phyloP scores from a whole-genome alignment of 257 asterid genomes.

The Lavandula angustifolia region DNA sequence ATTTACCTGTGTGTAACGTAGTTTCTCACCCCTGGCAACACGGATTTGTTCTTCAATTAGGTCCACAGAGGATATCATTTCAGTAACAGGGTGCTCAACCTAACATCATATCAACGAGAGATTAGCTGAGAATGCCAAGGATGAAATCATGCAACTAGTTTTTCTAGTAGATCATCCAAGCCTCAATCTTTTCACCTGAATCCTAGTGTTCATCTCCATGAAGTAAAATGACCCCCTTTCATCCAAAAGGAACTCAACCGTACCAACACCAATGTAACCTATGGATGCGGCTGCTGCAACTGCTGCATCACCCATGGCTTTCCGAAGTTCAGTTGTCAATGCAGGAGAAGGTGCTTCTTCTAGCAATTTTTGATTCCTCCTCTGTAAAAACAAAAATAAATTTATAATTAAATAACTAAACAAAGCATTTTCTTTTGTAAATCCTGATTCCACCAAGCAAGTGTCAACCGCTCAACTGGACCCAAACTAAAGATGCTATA shows the following conservation, averaged over 20 bases:
- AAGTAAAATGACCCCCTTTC: slow-evolving; percentile 97
- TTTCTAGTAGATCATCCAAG: slow-evolving; percentile 21
- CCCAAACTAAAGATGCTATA: slow-evolving; percentile 10
- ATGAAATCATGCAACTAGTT: slow-evolving; percentile 6
- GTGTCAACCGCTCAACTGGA: neutral
- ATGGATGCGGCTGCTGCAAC: slow-evolving; percentile 99
- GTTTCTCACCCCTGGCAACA: slow-evolving; percentile 92
- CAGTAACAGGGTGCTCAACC: slow-evolving; percentile 99
- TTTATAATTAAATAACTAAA: too few relatives aligned
- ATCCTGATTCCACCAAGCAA: neutral
- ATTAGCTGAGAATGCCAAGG: slow-evolving; percentile 18
- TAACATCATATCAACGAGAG: slow-evolving; percentile 33
- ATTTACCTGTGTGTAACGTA: slow-evolving; percentile 77
- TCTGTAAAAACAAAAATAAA: slow-evolving; percentile 45
- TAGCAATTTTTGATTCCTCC: slow-evolving; percentile 93
- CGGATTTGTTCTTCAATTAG: slow-evolving; percentile 96
- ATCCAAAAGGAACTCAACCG: slow-evolving; percentile 93
- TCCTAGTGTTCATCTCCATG: slow-evolving; percentile 99
- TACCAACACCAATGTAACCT: slow-evolving; percentile 96
- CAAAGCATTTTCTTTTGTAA: neutral
- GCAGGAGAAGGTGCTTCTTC: slow-evolving; percentile 99
- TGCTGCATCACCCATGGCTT: slow-evolving; percentile 99
- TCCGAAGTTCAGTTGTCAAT: slow-evolving; percentile 81
- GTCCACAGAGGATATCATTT: slow-evolving; percentile 98
- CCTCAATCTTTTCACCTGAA: slow-evolving; percentile 65